These are phyloP conservation scores for Vickermania ingenoplastis DNA, from an alignment of 208 protist genomes.

Conservation along the genomic window DNA sequence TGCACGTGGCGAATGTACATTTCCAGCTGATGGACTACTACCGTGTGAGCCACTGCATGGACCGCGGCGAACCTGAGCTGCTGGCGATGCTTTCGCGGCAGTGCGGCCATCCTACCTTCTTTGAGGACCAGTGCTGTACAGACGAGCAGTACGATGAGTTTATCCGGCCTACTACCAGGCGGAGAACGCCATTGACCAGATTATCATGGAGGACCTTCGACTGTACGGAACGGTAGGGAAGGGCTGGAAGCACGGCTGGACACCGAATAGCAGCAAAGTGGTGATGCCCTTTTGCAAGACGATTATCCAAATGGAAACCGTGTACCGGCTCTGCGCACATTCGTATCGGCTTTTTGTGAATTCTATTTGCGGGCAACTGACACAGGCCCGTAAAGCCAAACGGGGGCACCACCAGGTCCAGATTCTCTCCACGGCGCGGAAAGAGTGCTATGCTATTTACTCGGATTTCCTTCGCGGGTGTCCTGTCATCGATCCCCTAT, in stretches of 20 bases:
- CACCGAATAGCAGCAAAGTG: conserved; percentile 16
- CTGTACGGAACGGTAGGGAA: conserved; percentile 27
- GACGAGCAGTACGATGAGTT: conserved; percentile 58
- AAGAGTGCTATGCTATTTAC: conserved; percentile 34
- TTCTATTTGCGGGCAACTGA: neutral
- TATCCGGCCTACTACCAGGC: conserved; percentile 34
- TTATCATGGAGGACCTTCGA: conserved; percentile 28
- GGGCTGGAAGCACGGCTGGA: conserved; percentile 14
- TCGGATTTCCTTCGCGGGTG: conserved; percentile 31
- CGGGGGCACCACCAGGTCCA: neutral
- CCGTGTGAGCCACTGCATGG: neutral
- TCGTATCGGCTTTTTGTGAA: neutral
- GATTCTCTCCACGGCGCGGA: neutral
- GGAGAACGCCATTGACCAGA: conserved; percentile 23
- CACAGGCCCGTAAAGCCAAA: neutral
- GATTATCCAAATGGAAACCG: conserved; percentile 19
- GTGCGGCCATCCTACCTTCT: conserved; percentile 57
- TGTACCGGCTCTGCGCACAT: conserved; percentile 2
- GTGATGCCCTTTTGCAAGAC: conserved; percentile 15
- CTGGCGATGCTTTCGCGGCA: conserved; percentile 5
- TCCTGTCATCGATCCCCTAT: conserved; percentile 44
- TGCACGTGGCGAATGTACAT: conserved; percentile 64
- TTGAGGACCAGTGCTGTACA: conserved; percentile 37
- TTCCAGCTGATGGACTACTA: conserved; percentile 14
- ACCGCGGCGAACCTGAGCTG: neutral